Evolutionary conservation across 352 stramenopile species (phyloP).

Genomic region (Phytopythium kandeliae): DNA sequence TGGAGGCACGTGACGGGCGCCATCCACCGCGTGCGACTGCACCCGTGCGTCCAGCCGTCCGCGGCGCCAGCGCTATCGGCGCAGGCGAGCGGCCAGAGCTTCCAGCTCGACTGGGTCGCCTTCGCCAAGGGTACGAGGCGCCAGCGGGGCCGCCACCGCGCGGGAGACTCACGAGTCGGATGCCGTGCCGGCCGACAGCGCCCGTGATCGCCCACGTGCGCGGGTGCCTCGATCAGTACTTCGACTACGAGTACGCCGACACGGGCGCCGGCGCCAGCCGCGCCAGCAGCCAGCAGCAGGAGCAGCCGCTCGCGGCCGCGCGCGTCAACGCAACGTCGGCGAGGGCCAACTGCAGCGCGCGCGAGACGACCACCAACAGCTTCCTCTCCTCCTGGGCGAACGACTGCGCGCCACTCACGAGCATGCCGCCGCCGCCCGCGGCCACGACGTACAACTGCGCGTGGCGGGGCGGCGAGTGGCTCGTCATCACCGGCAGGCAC

Average conservation of each 20-base stretch:
- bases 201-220: conserved; percentile 69
- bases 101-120: conserved; percentile 66
- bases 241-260: conserved; percentile 14
- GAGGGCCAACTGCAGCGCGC: conserved; percentile 43
- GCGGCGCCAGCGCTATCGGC: not conserved
- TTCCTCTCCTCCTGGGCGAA: conserved; percentile 34
- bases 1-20: conserved; percentile 51
- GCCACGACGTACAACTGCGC: conserved; percentile 76
- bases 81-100: conserved; percentile 43
- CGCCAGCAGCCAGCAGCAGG: conserved; percentile 1
- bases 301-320: conserved; percentile 5
- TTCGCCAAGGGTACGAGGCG: conserved; percentile 42
- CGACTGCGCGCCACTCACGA: conserved; percentile 31
- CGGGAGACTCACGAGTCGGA: not conserved
- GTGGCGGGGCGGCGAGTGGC: conserved; percentile 40
- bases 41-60: conserved; percentile 35
- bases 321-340: conserved; percentile 1
- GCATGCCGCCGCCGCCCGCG: conserved; percentile 20
- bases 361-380: conserved; percentile 33
- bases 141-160: not conserved
- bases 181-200: conserved; percentile 13
- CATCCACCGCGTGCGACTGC: conserved; percentile 54
- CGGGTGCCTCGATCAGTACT: conserved; percentile 77
- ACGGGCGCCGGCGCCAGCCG: conserved; percentile 4
- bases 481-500: conserved; percentile 65